A percentile compares a stretch with the other conserved stretches of the same genome.
Evolutionary conservation across 164 flowering plant species (phyloP).

Genomic region (Pachysandra terminalis): DNA sequence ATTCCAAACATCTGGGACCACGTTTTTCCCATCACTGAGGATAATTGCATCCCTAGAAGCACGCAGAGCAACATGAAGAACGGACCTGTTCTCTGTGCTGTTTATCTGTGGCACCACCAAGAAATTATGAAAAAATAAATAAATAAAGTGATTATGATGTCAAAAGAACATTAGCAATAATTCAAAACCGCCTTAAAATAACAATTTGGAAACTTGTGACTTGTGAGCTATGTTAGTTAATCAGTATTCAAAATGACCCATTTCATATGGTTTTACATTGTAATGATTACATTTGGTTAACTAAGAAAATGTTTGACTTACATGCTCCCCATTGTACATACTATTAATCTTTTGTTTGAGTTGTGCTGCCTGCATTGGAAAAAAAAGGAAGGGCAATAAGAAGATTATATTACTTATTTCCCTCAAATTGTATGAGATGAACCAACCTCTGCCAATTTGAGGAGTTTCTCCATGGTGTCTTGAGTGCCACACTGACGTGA

Average conservation of each 20-base stretch:
- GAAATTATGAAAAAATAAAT: background rate
- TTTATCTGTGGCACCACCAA: conserved; percentile 52
- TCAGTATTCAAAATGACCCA: background rate
- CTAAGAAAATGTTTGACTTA: conserved; percentile 27
- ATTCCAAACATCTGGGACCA: conserved; percentile 93
- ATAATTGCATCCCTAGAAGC: conserved; percentile 77
- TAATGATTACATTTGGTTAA: background rate
- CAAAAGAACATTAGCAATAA: background rate
- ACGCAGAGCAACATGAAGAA: conserved; percentile 96
- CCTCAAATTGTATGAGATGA: background rate
- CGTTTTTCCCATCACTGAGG: conserved; percentile 79
- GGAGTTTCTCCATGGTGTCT: conserved; percentile 68
- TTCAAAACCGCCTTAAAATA: background rate
- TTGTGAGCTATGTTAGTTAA: background rate
- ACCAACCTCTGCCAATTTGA: conserved; percentile 69
- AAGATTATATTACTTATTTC: background rate
- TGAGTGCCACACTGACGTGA: conserved; percentile 68
- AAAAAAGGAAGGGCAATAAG: conserved; percentile 5
- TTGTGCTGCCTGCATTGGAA: conserved; percentile 62
- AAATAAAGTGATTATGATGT: background rate
- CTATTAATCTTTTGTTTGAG: conserved; percentile 71
- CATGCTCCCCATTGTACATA: conserved; percentile 86
- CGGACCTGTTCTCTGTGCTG: conserved; percentile 87
- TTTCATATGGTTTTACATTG: background rate
- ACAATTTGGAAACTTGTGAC: background rate